phyloP scores from a whole-genome alignment of 352 stramenopile species.

The Globisporangium sylvaticum region DNA sequence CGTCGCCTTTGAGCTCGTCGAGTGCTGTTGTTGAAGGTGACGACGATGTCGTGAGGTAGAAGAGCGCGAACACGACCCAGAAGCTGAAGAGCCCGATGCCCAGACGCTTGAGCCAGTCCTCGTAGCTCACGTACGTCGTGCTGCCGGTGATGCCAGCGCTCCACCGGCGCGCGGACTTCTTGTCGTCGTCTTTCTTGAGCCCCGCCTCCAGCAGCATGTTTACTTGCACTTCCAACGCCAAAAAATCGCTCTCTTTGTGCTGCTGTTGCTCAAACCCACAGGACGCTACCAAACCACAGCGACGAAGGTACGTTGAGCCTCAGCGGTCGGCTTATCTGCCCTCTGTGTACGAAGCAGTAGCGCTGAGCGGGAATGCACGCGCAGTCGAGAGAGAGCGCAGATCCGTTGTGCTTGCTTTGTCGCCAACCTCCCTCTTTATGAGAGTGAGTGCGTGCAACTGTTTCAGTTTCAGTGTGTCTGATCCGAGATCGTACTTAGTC shows the following conservation, averaged over 20 bases:
- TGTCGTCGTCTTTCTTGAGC: conserved; percentile 50
- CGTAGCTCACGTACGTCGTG: conserved; percentile 34
- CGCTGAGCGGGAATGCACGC: background rate
- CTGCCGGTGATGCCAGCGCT: conserved; percentile 16
- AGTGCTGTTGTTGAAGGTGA: background rate
- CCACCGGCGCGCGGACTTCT: conserved; percentile 34
- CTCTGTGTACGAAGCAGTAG: background rate
- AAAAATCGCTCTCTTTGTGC: background rate
- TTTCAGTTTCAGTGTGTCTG: background rate
- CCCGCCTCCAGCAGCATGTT: conserved; percentile 59
- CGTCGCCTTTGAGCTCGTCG: background rate
- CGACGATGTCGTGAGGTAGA: conserved; percentile 23
- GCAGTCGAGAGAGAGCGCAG: background rate
- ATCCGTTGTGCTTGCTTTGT: background rate
- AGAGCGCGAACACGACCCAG: conserved; percentile 61
- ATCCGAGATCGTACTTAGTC: conserved; percentile 5
- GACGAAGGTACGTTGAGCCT: background rate
- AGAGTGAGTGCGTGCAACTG: background rate
- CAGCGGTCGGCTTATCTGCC: background rate
- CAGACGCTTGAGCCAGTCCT: conserved; percentile 61
- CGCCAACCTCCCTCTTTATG: background rate
- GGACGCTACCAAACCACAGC: background rate
- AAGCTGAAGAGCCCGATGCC: conserved; percentile 42
- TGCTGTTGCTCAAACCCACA: background rate
- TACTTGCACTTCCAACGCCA: background rate